Percentiles rank a stretch among this genome's conserved stretches.
Conservation (phyloP, 1,284 basidiomycete genomes). For the Fomes fomentarius region DNA sequence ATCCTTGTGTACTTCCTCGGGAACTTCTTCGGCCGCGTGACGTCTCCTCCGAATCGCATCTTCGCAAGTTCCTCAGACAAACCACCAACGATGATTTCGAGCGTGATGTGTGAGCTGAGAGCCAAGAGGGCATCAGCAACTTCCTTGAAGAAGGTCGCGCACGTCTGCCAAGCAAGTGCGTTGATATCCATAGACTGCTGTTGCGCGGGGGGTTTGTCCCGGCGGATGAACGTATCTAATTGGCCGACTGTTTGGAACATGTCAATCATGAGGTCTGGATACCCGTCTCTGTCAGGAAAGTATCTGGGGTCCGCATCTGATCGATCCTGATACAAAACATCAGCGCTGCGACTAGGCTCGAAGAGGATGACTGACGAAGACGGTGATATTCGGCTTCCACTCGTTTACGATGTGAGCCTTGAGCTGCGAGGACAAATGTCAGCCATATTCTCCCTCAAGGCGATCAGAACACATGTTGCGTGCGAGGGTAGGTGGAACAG, state of each 20-base stretch:
- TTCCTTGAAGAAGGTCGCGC: neutral
- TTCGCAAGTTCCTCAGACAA: slow-evolving; percentile 8
- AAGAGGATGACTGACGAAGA: slow-evolving; percentile 1
- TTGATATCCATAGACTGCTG: neutral
- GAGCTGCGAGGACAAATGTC: neutral
- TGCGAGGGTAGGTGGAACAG: neutral
- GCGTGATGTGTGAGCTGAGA: neutral
- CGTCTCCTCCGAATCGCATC: slow-evolving; percentile 3
- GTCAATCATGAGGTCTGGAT: slow-evolving; percentile 4
- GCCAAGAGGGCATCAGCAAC: slow-evolving; percentile 1
- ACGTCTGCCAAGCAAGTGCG: neutral
- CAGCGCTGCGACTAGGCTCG: neutral
- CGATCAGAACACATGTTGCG: neutral
- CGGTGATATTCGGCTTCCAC: slow-evolving; percentile 13
- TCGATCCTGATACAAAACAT: neutral
- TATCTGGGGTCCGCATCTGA: neutral
- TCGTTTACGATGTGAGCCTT: neutral
- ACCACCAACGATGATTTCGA: slow-evolving; percentile 2
- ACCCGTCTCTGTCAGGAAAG: slow-evolving; percentile 3
- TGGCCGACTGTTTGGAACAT: slow-evolving; percentile 6
- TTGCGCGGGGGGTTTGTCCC: neutral
- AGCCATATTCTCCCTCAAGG: neutral
- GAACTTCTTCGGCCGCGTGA: slow-evolving; percentile 1
- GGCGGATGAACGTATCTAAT: neutral
- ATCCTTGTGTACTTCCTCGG: slow-evolving; percentile 7